phyloP scores from a whole-genome alignment of 139 green algal genomes.

The Micromonas pusilla region DNA sequence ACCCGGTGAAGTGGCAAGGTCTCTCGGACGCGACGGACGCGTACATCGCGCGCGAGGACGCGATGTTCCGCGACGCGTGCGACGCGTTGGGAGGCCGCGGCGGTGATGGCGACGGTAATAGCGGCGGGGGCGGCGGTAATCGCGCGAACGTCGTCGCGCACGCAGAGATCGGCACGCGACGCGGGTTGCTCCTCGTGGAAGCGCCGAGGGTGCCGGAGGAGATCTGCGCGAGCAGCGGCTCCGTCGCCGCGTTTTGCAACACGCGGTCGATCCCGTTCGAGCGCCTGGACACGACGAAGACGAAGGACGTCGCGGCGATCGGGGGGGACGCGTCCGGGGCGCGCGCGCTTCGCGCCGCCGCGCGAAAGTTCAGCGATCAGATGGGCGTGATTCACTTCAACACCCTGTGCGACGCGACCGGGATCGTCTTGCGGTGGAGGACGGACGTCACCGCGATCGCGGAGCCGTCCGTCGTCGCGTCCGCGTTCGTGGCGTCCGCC shows the following conservation, averaged over 20 bases:
- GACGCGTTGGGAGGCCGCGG: background rate
- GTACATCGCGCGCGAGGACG: background rate
- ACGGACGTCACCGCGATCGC: constrained; percentile 8
- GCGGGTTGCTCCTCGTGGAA: constrained; percentile 1
- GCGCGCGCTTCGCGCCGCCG: background rate
- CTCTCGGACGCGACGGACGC: constrained; percentile 7
- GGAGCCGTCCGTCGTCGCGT: background rate
- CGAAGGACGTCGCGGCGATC: background rate
- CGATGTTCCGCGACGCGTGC: background rate
- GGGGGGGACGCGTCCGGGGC: background rate
- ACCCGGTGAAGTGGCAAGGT: background rate
- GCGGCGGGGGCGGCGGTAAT: no score
- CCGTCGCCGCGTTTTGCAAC: background rate
- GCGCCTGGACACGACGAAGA: background rate
- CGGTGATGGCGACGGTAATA: background rate
- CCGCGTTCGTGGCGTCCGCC: background rate
- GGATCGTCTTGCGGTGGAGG: constrained; percentile 1
- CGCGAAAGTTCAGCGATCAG: background rate
- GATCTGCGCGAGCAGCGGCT: background rate
- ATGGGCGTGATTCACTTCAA: constrained; percentile 20
- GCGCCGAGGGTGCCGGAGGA: background rate
- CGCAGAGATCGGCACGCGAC: background rate
- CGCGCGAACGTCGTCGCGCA: no score
- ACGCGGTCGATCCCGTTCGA: background rate
- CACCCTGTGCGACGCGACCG: background rate